A percentile compares a stretch with the other conserved stretches of the same genome.
Conservation (phyloP, 257 asterid species). For the Solanum ahanhuiri region DNA sequence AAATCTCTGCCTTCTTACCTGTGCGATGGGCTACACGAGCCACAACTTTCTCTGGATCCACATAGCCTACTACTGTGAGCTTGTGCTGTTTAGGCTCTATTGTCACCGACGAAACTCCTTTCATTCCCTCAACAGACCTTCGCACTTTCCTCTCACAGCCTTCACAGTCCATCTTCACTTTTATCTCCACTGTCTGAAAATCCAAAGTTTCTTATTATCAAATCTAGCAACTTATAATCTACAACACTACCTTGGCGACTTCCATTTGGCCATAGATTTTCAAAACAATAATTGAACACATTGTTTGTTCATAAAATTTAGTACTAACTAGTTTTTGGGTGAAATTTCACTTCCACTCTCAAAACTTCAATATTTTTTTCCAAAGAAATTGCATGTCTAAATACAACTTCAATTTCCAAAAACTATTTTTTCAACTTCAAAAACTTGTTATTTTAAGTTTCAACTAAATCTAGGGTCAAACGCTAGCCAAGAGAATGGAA, state of each 20-base stretch:
- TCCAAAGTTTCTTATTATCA: neutral
- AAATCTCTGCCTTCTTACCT: constrained; percentile 82
- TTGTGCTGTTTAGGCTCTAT: constrained; percentile 71
- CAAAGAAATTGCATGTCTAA: neutral
- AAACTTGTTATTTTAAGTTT: no score
- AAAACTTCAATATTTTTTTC: neutral
- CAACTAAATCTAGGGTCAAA: neutral
- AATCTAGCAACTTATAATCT: neutral
- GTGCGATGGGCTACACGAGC: constrained; percentile 83
- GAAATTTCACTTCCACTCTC: neutral
- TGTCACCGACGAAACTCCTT: constrained; percentile 72
- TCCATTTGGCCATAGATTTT: neutral
- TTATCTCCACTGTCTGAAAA: constrained; percentile 79
- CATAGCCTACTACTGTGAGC: constrained; percentile 84
- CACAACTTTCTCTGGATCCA: constrained; percentile 78
- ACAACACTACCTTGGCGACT: neutral
- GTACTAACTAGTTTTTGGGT: neutral
- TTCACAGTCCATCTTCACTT: constrained; percentile 91
- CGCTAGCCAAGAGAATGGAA: neutral
- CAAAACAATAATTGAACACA: neutral
- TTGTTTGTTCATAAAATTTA: no score
- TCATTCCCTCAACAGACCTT: constrained; percentile 88
- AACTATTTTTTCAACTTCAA: neutral
- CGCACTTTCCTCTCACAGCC: constrained; percentile 88
- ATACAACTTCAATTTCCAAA: neutral